Conservation (phyloP, 1,284 basidiomycete genomes). For the Trametes pubescens region DNA sequence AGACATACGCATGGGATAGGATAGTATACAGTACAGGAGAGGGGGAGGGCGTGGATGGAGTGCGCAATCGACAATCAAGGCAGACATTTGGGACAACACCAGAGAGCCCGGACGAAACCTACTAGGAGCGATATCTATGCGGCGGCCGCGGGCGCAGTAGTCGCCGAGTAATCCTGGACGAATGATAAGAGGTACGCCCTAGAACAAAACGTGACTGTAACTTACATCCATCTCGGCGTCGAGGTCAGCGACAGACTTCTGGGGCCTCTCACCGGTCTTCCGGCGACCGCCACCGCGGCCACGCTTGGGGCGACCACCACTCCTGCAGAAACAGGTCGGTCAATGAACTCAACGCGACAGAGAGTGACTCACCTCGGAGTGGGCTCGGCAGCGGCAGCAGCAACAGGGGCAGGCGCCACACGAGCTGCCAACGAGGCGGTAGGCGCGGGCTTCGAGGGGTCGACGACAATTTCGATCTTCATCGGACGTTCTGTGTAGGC, state of each 20-base stretch:
- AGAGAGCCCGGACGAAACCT: neutral
- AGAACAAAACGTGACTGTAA: slow-evolving; percentile 27
- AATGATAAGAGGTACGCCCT: neutral
- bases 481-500: slow-evolving; percentile 86
- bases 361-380: slow-evolving; percentile 51
- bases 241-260: slow-evolving; percentile 76
- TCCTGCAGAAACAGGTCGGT: slow-evolving; percentile 26
- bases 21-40: slow-evolving; percentile 32
- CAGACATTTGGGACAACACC: slow-evolving; percentile 6
- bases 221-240: slow-evolving; percentile 87
- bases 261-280: slow-evolving; percentile 70
- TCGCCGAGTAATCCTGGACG: slow-evolving; percentile 74
- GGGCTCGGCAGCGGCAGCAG: slow-evolving; percentile 45
- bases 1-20: slow-evolving; percentile 30
- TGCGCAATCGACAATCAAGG: slow-evolving; percentile 15
- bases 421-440: slow-evolving; percentile 69
- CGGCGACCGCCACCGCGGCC: slow-evolving; percentile 63
- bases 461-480: slow-evolving; percentile 97
- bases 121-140: slow-evolving; percentile 14
- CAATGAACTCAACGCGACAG: slow-evolving; percentile 23
- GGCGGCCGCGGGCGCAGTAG: slow-evolving; percentile 45
- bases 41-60: slow-evolving; percentile 12
- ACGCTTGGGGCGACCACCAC: slow-evolving; percentile 54
- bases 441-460: slow-evolving; percentile 80
- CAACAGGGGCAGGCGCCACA: slow-evolving; percentile 65